Conservation (phyloP, 768 basidiomycete species). For the Leccinum subtestaceum region DNA sequence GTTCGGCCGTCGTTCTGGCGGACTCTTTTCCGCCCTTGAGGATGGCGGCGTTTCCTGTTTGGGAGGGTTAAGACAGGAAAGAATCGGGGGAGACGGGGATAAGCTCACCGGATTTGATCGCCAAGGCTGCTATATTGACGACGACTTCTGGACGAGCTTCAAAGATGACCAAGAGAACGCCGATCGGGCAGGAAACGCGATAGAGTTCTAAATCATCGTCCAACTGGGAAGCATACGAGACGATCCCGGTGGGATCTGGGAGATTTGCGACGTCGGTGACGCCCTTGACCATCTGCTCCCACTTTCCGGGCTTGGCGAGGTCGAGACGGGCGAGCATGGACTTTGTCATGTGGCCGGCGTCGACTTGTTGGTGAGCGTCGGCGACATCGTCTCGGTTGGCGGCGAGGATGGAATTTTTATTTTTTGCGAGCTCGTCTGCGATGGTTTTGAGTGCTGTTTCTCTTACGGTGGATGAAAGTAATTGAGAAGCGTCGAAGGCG, state of each 20-base stretch:
- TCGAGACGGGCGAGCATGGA: constrained; percentile 87
- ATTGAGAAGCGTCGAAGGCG: constrained; percentile 86
- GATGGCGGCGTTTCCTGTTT: constrained; percentile 90
- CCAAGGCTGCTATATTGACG: constrained; percentile 93
- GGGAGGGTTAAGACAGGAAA: not conserved
- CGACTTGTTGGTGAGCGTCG: constrained; percentile 77
- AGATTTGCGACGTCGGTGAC: constrained; percentile 82
- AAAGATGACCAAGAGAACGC: constrained; percentile 94
- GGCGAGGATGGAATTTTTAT: constrained; percentile 65
- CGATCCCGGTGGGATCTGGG: constrained; percentile 80
- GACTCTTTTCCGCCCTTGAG: constrained; percentile 98
- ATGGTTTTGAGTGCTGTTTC: constrained; percentile 72
- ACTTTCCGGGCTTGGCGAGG: constrained; percentile 77
- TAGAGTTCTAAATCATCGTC: constrained; percentile 87
- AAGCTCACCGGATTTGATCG: constrained; percentile 88
- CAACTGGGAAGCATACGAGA: constrained; percentile 87
- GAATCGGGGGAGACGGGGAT: not conserved
- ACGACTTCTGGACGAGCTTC: constrained; percentile 97
- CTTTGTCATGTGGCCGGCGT: constrained; percentile 78
- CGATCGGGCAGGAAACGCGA: constrained; percentile 94
- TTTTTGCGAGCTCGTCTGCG: constrained; percentile 57
- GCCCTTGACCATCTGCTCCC: constrained; percentile 92
- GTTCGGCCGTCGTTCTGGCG: constrained; percentile 67
- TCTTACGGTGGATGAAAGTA: constrained; percentile 66
- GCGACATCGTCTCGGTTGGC: constrained; percentile 83